Conservation (phyloP, 2,329 filamentous ascomycete genomes). For the Pseudopithomyces chartarum region DNA sequence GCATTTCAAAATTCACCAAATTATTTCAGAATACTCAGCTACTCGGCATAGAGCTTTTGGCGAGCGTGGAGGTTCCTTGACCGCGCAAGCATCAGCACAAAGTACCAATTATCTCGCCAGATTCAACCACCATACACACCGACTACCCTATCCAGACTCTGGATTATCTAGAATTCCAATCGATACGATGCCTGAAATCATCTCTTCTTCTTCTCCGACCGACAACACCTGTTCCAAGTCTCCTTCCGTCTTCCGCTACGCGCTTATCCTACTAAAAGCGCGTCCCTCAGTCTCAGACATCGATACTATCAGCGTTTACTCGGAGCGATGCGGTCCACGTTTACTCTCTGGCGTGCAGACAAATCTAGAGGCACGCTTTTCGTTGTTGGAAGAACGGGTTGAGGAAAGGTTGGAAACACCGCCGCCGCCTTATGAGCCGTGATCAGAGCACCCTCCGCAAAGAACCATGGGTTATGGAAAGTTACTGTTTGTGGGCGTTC, state of each 20-base stretch:
- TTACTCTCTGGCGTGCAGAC: neutral
- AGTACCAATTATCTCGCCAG: neutral
- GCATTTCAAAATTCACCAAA: neutral
- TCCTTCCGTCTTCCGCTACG: slow-evolving; percentile 32
- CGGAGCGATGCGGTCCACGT: slow-evolving; percentile 4
- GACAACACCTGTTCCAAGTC: slow-evolving; percentile 13
- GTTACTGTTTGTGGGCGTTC: neutral
- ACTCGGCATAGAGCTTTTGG: neutral
- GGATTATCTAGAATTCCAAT: neutral
- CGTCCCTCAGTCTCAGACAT: slow-evolving; percentile 25
- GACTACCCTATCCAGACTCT: neutral
- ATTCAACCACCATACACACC: neutral
- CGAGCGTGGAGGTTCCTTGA: neutral
- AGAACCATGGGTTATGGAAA: neutral
- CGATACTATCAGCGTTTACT: slow-evolving; percentile 18
- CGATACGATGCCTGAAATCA: slow-evolving; percentile 10
- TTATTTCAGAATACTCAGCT: neutral
- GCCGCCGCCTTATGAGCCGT: slow-evolving; percentile 21
- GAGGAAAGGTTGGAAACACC: slow-evolving; percentile 12
- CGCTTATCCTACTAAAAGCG: slow-evolving; percentile 35
- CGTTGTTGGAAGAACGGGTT: neutral
- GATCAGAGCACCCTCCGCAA: neutral
- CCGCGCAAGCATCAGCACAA: neutral
- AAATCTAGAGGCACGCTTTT: neutral
- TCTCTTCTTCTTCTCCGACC: slow-evolving; percentile 7